Evolutionary conservation across 2,329 filamentous ascomycete genomes (phyloP).

Genomic region (Penicillium sclerotiorum): DNA sequence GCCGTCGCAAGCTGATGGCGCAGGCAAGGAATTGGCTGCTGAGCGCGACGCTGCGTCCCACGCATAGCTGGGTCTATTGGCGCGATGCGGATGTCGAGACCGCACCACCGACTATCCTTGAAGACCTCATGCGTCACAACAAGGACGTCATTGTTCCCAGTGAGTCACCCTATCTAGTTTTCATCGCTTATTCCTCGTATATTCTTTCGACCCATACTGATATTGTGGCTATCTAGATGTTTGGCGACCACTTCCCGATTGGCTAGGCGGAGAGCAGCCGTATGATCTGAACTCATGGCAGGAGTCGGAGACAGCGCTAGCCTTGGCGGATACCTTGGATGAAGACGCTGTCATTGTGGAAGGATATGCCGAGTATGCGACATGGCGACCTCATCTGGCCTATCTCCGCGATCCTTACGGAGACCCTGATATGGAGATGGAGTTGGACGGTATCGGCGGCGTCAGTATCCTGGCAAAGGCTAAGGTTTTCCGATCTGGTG

Average conservation of each 20-base stretch:
- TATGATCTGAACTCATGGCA: slow-evolving; percentile 99
- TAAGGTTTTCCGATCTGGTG: slow-evolving; percentile 88
- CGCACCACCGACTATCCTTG: slow-evolving; percentile 91
- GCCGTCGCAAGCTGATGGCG: slow-evolving; percentile 93
- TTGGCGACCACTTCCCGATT: slow-evolving; percentile 97
- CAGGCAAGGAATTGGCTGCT: slow-evolving; percentile 96
- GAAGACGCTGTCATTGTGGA: slow-evolving; percentile 99
- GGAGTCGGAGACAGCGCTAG: slow-evolving; percentile 94
- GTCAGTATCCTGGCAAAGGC: slow-evolving; percentile 97
- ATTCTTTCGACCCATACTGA: slow-evolving; percentile 1
- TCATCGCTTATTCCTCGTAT: no score
- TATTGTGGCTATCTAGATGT: slow-evolving; percentile 65
- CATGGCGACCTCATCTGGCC: slow-evolving; percentile 94
- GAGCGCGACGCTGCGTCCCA: slow-evolving; percentile 87
- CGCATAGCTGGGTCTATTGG: slow-evolving; percentile 99
- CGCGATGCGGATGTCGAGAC: slow-evolving; percentile 98
- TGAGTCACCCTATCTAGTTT: slow-evolving; percentile 55
- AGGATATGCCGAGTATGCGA: slow-evolving; percentile 97
- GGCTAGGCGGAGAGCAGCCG: slow-evolving; percentile 96
- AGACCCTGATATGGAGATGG: slow-evolving; percentile 99
- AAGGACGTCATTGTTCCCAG: slow-evolving; percentile 98
- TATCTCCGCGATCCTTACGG: slow-evolving; percentile 96
- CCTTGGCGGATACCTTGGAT: slow-evolving; percentile 89
- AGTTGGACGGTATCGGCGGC: slow-evolving; percentile 95
- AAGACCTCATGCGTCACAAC: slow-evolving; percentile 98